Evolutionary conservation across 2,329 filamentous ascomycete species (phyloP).

Genomic region (Tolypocladium ophioglossoides): DNA sequence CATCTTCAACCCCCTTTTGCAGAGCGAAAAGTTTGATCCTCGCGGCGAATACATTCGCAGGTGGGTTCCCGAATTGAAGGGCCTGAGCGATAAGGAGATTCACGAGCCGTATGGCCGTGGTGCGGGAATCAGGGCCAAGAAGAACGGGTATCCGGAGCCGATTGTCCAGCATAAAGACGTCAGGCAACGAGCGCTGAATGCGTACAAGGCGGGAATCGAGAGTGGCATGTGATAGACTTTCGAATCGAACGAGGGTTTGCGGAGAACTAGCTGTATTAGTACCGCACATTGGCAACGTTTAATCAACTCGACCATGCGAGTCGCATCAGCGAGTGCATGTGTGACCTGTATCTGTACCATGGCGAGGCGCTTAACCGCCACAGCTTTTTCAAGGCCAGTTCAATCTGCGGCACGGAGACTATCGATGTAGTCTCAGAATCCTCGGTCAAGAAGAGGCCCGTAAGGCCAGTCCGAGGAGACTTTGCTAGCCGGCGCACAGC

Average conservation of each 20-base stretch:
- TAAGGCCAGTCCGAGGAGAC: slow-evolving; percentile 37
- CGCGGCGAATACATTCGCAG: slow-evolving; percentile 70
- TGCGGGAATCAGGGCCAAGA: slow-evolving; percentile 45
- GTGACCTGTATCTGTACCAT: slow-evolving; percentile 58
- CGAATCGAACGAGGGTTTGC: not conserved
- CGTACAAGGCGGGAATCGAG: slow-evolving; percentile 50
- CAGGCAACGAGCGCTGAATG: slow-evolving; percentile 54
- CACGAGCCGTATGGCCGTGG: slow-evolving; percentile 72
- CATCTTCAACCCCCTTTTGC: slow-evolving; percentile 77
- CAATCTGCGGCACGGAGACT: slow-evolving; percentile 49
- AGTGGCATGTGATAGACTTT: slow-evolving; percentile 12
- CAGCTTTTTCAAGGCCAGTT: slow-evolving; percentile 51
- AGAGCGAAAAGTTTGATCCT: slow-evolving; percentile 78
- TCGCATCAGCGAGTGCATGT: slow-evolving; percentile 26
- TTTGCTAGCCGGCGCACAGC: slow-evolving; percentile 39
- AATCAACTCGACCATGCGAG: not conserved
- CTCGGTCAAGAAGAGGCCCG: slow-evolving; percentile 31
- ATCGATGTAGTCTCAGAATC: slow-evolving; percentile 47
- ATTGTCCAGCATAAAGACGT: slow-evolving; percentile 65
- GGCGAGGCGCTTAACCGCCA: slow-evolving; percentile 41
- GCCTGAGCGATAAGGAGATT: slow-evolving; percentile 55
- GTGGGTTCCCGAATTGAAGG: slow-evolving; percentile 69
- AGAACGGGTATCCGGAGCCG: slow-evolving; percentile 60
- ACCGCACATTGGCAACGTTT: too few species aligned
- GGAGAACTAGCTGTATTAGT: not conserved